Base-by-base conservation (phyloP, 2,329 filamentous ascomycete species). In the Penicillium sp. region DNA sequence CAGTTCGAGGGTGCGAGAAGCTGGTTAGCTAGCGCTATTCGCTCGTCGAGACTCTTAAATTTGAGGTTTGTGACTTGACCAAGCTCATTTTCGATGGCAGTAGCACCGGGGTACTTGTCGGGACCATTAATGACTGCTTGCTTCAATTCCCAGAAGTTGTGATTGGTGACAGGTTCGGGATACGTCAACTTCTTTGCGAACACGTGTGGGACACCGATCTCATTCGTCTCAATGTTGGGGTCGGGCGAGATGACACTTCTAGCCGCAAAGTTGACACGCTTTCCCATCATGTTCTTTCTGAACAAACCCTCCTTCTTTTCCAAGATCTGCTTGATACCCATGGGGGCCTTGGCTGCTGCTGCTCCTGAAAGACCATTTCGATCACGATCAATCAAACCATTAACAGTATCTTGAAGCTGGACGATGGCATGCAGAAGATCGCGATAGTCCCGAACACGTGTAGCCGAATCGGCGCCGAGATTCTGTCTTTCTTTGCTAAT, bases 211-310 rank as follows among this genome's bases (percentile, higher is more conserved):
- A 99, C 94, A 76, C 95, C 95, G 68, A 99, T 98, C 79, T 99
- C 95, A 76, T 97, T 98, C 19, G 95, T 98, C 78, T 99, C 95
- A 71, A 99, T 97, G 73, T 98, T 99, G 3, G 95, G 95, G 74
- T 99, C 95, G 0, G 95, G 95, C 9, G 94, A 98, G 70, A 99
- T 99, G 76, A 99, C 95, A 85, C 91, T 96, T 76, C 95, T 90
- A 44, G 95, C 95, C 54, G 95, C 95, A 76, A 95, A 98, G 78
- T 99, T 98, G 80, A 99, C 95, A 83, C 95, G 93, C 84, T 99
- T 99, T 64, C 95, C 95, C 95, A 99, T 99, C 95, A 99, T 98
- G 79, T 99, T 97, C 83, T 97, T 98, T 71, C 95, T 86, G 83
- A 99, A 99, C 31, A 99, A 84, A 67, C 95, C 95, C 74, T 99